Evolutionary conservation across 345 rosid species (phyloP), one percentile per base, ranked within the genome.

Genomic region (Tarenaya hassleriana): DNA sequence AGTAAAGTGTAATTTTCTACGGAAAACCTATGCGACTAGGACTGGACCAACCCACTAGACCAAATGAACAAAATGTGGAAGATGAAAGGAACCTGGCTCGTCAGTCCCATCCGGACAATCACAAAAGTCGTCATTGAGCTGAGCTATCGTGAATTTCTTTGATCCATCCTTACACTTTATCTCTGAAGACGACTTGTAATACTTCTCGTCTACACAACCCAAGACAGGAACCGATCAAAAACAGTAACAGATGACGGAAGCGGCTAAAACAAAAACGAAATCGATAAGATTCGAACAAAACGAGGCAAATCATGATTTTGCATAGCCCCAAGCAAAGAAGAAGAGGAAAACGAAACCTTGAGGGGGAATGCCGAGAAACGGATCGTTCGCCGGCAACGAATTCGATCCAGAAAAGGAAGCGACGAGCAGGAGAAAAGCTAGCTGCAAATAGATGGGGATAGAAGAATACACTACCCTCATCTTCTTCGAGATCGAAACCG

Each of bases 61-160:
- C 1, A 19, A n/a, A 42, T 45, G 50, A 27, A 4, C 45, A 40
- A 14, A 13, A 27, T 39, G 34, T 24, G 41, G 13, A 16, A 49
- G 17, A 41, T 4, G 37, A 17, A 31, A 13, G 8, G 5, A 53
- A 92, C 97, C 97, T 50, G 99, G 97, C 61, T 94, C 95, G 47
- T 94, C 99, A 9, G 94, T 80, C 65, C 83, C 95, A 47, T 88
- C 97, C 8, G 74, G 59, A 66, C 99, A 94, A 56, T 94, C 99
- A 47, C 99, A 94, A 71, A 82, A 94, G 58, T 88, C 92, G 44
- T 94, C 99, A 45, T 94, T 94, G 53, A 88, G 89, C 69, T 82
- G 94, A 50, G 80, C 67, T 75, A 16, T 80, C 5, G 76, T 62
- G 74, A 94, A 94, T 27, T 76, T 79, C 64, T 69, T 79, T 58